phyloP scores from a whole-genome alignment of 75 land plant genomes.

The Picea glauca region DNA sequence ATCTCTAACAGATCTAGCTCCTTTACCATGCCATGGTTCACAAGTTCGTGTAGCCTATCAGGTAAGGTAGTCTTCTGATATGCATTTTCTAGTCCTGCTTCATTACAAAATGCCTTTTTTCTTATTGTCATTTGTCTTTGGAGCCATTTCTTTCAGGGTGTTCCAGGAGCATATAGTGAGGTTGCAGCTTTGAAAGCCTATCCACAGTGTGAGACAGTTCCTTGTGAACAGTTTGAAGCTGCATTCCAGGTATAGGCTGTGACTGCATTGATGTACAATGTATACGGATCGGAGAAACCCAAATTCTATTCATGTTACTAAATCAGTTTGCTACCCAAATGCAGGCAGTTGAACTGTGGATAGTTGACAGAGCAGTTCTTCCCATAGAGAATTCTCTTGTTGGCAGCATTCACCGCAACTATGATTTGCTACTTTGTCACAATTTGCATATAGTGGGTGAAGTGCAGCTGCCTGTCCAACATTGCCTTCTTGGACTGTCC shows the following conservation, averaged over 20 bases:
- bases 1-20: conserved; percentile 47
- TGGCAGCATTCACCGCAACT: conserved; percentile 79
- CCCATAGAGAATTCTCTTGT: conserved; percentile 74
- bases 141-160: conserved; percentile 24
- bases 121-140: neutral
- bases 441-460: conserved; percentile 82
- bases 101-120: neutral
- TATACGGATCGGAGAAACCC: neutral
- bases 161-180: conserved; percentile 63
- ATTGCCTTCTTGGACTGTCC: conserved; percentile 61
- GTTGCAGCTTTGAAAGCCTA: conserved; percentile 53
- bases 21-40: conserved; percentile 49
- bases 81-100: neutral
- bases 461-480: conserved; percentile 57
- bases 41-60: conserved; percentile 88
- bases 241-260: conserved; percentile 35
- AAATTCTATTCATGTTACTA: conserved; percentile 10
- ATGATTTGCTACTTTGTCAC: conserved; percentile 76
- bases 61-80: conserved; percentile 30
- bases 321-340: neutral
- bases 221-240: conserved; percentile 56
- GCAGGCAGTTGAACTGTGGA: conserved; percentile 79
- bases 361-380: conserved; percentile 72
- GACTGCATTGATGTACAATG: conserved; percentile 3
- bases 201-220: conserved; percentile 55